These are phyloP conservation scores for Heritiera fomes DNA, from an alignment of 345 rosid species.

Conservation along the genomic window DNA sequence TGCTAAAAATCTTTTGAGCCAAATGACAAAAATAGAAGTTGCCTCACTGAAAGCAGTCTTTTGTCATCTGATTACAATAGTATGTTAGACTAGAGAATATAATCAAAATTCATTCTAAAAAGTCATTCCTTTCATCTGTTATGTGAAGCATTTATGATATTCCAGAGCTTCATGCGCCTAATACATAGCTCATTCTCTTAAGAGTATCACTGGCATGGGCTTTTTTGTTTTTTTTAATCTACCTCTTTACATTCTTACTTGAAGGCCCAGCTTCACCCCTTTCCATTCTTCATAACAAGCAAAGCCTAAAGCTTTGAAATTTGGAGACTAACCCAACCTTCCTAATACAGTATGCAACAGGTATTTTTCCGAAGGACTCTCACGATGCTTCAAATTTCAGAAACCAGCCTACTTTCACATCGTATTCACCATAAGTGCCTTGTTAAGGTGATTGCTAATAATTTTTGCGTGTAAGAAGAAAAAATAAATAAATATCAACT, in stretches of 20 bases:
- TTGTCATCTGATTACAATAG: background rate
- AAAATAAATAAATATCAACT: background rate
- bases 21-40: background rate
- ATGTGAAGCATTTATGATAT: background rate
- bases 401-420: background rate
- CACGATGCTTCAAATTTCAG: background rate
- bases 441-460: background rate
- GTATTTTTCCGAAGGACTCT: background rate
- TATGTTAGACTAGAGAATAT: background rate
- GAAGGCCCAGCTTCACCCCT: background rate
- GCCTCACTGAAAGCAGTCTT: background rate
- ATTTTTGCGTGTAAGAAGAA: background rate
- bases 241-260: background rate
- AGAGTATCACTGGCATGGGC: background rate
- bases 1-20: background rate
- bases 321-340: background rate
- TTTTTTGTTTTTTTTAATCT: background rate
- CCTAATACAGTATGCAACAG: background rate
- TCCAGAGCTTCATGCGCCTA: background rate
- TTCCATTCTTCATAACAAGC: background rate
- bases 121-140: background rate
- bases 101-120: background rate
- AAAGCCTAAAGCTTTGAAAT: background rate
- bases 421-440: background rate
- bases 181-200: background rate